Evolutionary conservation across 2,329 filamentous ascomycete genomes (phyloP), one percentile per base, ranked within the genome.

Genomic region (Nothopassalora personata): DNA sequence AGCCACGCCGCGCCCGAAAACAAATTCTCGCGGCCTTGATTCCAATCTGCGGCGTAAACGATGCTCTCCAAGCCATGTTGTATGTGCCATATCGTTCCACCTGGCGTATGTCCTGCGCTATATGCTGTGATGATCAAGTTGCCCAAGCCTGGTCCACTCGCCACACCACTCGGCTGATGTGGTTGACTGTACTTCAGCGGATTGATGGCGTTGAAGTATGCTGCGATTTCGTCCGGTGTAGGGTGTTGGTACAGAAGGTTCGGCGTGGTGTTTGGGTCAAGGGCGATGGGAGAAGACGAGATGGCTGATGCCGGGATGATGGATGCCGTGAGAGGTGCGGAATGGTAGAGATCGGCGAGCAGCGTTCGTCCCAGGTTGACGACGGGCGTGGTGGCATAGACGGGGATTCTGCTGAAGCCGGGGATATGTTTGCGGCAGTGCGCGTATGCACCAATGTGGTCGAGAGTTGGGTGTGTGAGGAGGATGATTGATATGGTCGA

Each of bases 11-110:
- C 94, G 63, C 93, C 93, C 0, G 93, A 87, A 60, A 96, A 86
- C 15, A 97, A 91, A 75, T 96, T 96, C 73, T 99, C 94, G 66
- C 91, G 86, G n/a, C 89, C 91, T 75, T 97, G 92, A 68, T 97
- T 97, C 94, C 94, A 99, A 71, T 97, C 93, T 18, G 97, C 90
- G 0, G 94, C 93, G 69, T 99, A 97, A 1, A 99, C 92, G 46
- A 99, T 93, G 0, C 92, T 97, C 73, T 99, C 94, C 71, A 97
- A 83, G 0, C 92, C 91, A 77, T 97, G 91, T 70, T 97, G 93
- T 64, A 99, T 92, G 70, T 97, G 93, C 94, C 94, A 99, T 78
- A 99, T 96, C 27, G 94, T 97, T 57, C 94, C 94, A 73, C 94
- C 94, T 0, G 97, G 83, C 0, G 93, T 97, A 72, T 97, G 93